Evolutionary conservation across 2,329 filamentous ascomycete genomes (phyloP).

Genomic region (Fusarium caatingaense): DNA sequence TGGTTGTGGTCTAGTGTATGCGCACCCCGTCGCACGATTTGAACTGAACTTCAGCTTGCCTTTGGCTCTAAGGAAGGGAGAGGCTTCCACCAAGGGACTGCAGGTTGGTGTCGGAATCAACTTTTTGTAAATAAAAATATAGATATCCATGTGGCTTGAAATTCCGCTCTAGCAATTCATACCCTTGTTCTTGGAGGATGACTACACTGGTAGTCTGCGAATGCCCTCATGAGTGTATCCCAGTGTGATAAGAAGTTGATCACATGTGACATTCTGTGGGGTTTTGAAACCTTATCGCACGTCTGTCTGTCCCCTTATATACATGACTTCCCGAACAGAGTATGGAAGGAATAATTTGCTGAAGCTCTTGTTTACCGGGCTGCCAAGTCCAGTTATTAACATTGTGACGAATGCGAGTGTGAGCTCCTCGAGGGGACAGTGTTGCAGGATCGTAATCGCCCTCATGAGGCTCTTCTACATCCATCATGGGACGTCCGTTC

Average conservation of each 20-base stretch:
- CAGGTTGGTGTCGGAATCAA: constrained; percentile 97
- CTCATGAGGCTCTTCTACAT: neutral
- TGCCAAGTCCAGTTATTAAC: neutral
- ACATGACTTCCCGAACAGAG: neutral
- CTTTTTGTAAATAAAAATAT: constrained; percentile 75
- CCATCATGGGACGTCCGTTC: too few relatives aligned
- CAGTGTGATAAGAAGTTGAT: neutral
- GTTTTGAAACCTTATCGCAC: neutral
- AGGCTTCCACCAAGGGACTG: constrained; percentile 89
- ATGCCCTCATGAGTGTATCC: neutral
- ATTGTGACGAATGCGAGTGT: too few relatives aligned
- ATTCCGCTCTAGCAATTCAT: constrained; percentile 25
- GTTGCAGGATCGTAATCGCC: neutral
- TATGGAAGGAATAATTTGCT: neutral
- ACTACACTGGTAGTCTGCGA: neutral
- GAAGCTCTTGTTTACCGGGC: neutral
- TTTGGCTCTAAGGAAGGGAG: constrained; percentile 81
- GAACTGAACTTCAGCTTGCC: constrained; percentile 96
- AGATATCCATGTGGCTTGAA: constrained; percentile 36
- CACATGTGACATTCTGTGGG: neutral
- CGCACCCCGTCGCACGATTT: constrained; percentile 91
- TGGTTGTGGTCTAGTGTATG: constrained; percentile 92
- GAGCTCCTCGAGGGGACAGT: too few relatives aligned
- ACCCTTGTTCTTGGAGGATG: neutral
- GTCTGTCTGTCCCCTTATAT: neutral